Base-by-base conservation (phyloP, 2,329 filamentous ascomycete genomes). In the Zalaria obscura region DNA sequence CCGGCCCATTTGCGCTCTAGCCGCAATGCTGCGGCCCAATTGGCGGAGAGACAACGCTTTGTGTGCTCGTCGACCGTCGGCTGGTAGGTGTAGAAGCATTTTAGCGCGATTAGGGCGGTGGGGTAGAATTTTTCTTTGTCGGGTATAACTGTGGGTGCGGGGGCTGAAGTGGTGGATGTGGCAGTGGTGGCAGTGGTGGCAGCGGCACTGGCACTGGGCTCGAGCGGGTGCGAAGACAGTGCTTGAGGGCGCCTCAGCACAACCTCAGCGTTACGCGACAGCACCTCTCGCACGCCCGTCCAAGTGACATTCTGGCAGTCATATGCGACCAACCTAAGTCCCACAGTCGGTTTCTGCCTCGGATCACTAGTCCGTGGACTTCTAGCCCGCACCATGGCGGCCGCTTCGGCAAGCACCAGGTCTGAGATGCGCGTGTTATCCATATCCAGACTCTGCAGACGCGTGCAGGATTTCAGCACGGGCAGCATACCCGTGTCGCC, bases 51-150 rank as follows among this genome's bases (percentile, higher is more conserved):
- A 1, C 95, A 84, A 3, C 88, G 76, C 64, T 88, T 89, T 40
- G 79, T 87, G 61, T 96, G 89, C 59, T 95, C 87, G 50, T 95
- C 83, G 4, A 95, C 87, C 0, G 87, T 95, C 64, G 85, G 84
- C 63, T 96, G 89, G 76, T 85, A 95, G 35, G 83, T 86, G 59
- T 93, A 93, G 66, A 89, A 96, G 61, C 87, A 93, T 61, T 94
- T 95, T 35, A 96, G 71, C 4, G 78, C 70, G 45, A 96, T 86
- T 43, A 93, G 76, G 56, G 94, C 80, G 1, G 76, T 75, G 0
- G 86, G 83, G 51, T 80, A 88, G 0, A 72, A 72, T 6, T 69
- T 48, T 38, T 47, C 52, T 38, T 32, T 7, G n/a, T 36, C 39
- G 28, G 41, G 38, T 25, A 42, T 37, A 11, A 37, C 39, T 4